Base-by-base conservation (phyloP, 78 protist genomes). In the Chrysochromulina tobinii region DNA sequence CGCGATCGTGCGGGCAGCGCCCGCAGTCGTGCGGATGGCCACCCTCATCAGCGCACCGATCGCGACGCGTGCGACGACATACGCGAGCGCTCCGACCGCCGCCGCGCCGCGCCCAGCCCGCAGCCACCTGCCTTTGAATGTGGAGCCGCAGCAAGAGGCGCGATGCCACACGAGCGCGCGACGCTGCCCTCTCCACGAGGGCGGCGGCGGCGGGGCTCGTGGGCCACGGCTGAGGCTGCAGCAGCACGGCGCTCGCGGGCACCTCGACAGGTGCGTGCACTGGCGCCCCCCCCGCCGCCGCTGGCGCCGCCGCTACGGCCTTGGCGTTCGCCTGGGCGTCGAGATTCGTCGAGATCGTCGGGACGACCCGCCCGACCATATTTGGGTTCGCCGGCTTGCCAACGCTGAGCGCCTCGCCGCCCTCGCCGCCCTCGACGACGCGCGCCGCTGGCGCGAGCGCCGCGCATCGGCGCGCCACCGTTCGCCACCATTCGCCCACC, bases 71-170 rank as follows among this genome's bases (percentile, higher is more conserved):
- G 18, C 9, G n/a, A 66, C 9, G 72, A 66, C n/a, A 3, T 18
- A 21, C 6, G 25, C 72, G 50, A 69, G 50, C 11, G 79, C 79
- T 3, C 51, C 79, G 27, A 69, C 17, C 23, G 79, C 79, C 23
- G 79, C 79, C 1, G 79, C 79, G 79, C 79, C 79, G 23, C 51
- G 4, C 79, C 79, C 79, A 69, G 79, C 79, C 79, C 51, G 54
- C 79, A 1, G 51, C 14, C 51, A 69, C 54, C 79, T 69, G 79
- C 79, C 79, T 3, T 8, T n/a, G 27, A 8, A 21, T 3, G 51
- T 69, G 79, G 4, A 51, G 5, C 54, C 14, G 23, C 51, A 69
- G 14, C 50, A 69, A n/a, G 14, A 69, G 9, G 50, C 79, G 79
- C 0, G 38, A 38, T 38, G 38, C 38, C 38, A 38, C 38, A 38